These are phyloP conservation scores for Hirschfeldia incana DNA, from an alignment of 345 rosid species.

Conservation along the genomic window DNA sequence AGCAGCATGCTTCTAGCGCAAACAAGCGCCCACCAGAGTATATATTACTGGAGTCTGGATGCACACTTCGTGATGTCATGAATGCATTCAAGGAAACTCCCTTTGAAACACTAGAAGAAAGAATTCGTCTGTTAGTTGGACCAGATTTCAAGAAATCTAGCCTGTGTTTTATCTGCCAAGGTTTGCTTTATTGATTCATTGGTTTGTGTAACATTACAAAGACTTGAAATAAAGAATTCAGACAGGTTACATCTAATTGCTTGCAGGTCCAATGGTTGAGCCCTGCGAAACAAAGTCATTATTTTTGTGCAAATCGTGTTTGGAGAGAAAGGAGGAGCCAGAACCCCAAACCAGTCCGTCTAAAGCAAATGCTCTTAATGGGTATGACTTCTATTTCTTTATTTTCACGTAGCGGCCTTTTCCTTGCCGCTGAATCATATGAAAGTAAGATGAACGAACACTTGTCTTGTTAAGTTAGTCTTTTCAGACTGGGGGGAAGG, in stretches of 20 bases:
- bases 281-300: constrained; percentile 37
- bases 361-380: constrained; percentile 26
- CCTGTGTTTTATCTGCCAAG: constrained; percentile 85
- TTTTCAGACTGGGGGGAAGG: neutral
- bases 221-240: neutral
- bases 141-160: constrained; percentile 51
- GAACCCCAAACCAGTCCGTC: constrained; percentile 36
- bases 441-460: constrained; percentile 12
- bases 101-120: constrained; percentile 59
- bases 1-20: constrained; percentile 81
- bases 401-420: neutral
- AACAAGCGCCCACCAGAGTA: constrained; percentile 88
- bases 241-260: constrained; percentile 15
- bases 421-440: neutral
- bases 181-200: constrained; percentile 46
- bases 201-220: constrained; percentile 19
- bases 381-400: constrained; percentile 26
- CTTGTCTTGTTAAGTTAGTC: neutral
- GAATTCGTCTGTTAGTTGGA: constrained; percentile 53
- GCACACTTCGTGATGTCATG: constrained; percentile 79
- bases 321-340: constrained; percentile 46
- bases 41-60: constrained; percentile 72
- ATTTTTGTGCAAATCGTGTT: constrained; percentile 62
- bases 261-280: constrained; percentile 48
- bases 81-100: constrained; percentile 68